Conservation (phyloP, 73 alveolate genomes). For the Symbiodinium natans region DNA sequence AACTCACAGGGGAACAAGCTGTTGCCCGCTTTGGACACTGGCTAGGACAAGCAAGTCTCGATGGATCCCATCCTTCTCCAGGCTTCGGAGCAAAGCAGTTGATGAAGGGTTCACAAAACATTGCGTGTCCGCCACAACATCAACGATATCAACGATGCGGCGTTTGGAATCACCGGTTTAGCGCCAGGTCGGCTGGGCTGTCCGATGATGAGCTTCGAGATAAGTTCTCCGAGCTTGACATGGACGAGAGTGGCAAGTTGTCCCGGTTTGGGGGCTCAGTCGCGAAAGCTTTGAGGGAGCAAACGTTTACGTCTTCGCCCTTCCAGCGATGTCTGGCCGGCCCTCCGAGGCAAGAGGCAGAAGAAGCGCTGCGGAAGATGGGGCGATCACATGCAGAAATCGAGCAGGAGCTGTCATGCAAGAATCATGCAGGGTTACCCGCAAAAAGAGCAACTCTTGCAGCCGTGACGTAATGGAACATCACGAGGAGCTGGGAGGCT, state of each 20-base stretch:
- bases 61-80: neutral
- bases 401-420: too few relatives aligned
- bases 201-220: neutral
- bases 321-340: too few relatives aligned
- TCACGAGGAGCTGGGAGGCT: neutral
- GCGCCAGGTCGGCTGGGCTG: neutral
- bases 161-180: too few relatives aligned
- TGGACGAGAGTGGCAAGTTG: neutral
- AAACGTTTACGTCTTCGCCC: too few relatives aligned
- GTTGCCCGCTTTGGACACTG: too few relatives aligned
- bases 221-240: slow-evolving; percentile 7
- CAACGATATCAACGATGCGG: too few relatives aligned
- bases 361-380: neutral
- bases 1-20: neutral
- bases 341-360: neutral
- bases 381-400: neutral
- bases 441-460: too few relatives aligned
- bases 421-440: too few relatives aligned
- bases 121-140: too few relatives aligned
- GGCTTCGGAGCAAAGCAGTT: neutral
- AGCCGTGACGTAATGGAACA: too few relatives aligned
- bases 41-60: neutral
- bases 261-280: neutral
- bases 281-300: too few relatives aligned
- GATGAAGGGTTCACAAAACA: too few relatives aligned